Evolutionary conservation across 306 rosid species (phyloP).

Genomic region (Rubus parviflorus): DNA sequence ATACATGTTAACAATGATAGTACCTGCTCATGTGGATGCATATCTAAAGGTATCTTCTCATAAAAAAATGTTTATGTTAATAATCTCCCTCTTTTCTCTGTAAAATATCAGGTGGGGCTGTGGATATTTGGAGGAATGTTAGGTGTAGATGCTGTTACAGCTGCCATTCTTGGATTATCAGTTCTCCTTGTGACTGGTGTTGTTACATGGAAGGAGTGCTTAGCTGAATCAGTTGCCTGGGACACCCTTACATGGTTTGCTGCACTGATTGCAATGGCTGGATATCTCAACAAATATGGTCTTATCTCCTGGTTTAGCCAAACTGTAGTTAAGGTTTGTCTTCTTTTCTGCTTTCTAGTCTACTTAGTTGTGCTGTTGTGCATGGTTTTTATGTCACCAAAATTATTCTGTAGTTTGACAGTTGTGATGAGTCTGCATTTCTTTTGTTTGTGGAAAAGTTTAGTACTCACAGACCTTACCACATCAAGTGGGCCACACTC

Average conservation of each 20-base stretch:
- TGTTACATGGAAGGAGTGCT: slow-evolving; percentile 99
- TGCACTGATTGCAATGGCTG: slow-evolving; percentile 99
- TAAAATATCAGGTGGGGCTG: slow-evolving; percentile 72
- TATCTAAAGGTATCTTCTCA: slow-evolving; percentile 6
- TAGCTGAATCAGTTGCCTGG: slow-evolving; percentile 97
- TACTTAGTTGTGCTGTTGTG: neutral
- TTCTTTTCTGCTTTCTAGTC: slow-evolving; percentile 18
- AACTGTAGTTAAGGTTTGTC: slow-evolving; percentile 84
- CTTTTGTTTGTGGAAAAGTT: neutral
- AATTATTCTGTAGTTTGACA: neutral
- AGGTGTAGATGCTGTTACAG: slow-evolving; percentile 82
- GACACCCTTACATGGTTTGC: slow-evolving; percentile 99
- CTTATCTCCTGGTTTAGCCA: slow-evolving; percentile 98
- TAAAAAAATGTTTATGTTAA: slow-evolving; percentile 2
- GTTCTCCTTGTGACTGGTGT: slow-evolving; percentile 91
- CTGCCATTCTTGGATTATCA: slow-evolving; percentile 91
- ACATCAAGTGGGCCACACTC: neutral
- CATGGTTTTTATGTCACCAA: slow-evolving; percentile 1
- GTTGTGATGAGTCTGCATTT: neutral
- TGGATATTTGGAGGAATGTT: slow-evolving; percentile 89
- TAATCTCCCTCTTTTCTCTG: slow-evolving; percentile 8
- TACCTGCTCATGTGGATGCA: slow-evolving; percentile 1
- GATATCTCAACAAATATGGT: slow-evolving; percentile 97
- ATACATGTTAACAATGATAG: neutral
- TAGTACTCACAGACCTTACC: neutral